A percentile compares a stretch with the other conserved stretches of the same genome.
phyloP scores from a whole-genome alignment of 805 yeast species.

The Nakazawaea laoshanensis region DNA sequence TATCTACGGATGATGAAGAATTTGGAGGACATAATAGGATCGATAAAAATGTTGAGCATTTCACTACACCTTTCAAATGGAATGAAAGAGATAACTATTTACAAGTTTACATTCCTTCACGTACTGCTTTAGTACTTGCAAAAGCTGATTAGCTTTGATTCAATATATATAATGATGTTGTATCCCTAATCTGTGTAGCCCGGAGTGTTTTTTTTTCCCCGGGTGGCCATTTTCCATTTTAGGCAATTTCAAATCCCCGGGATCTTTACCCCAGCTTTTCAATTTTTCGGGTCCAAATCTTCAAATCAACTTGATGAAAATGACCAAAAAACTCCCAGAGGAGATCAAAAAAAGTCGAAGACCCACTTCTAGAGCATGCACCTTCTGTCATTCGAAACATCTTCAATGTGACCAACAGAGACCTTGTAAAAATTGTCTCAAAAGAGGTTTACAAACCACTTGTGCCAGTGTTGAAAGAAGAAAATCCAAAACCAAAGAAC shows the following conservation, averaged over 20 bases:
- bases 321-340: conserved; percentile 55
- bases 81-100: conserved; percentile 68
- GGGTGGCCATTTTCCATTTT: neutral
- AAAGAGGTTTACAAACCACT: conserved; percentile 43
- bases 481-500: conserved; percentile 9
- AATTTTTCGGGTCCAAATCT: neutral
- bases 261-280: neutral
- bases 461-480: conserved; percentile 57
- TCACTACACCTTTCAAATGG: conserved; percentile 75
- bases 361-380: conserved; percentile 65
- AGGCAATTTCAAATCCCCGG: neutral
- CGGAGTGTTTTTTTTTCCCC: neutral
- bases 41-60: conserved; percentile 44
- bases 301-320: no score
- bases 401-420: conserved; percentile 62
- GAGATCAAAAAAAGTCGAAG: conserved; percentile 45
- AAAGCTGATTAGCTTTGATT: conserved; percentile 1
- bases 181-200: neutral
- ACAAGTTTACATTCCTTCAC: conserved; percentile 74
- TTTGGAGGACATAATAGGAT: conserved; percentile 82
- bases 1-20: conserved; percentile 62
- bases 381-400: conserved; percentile 65
- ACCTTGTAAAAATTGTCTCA: conserved; percentile 66
- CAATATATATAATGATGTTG: conserved; percentile 11
- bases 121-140: conserved; percentile 61